Conservation (phyloP, 2,329 filamentous ascomycete genomes). For the Pseudocercospora pini-densiflorae region DNA sequence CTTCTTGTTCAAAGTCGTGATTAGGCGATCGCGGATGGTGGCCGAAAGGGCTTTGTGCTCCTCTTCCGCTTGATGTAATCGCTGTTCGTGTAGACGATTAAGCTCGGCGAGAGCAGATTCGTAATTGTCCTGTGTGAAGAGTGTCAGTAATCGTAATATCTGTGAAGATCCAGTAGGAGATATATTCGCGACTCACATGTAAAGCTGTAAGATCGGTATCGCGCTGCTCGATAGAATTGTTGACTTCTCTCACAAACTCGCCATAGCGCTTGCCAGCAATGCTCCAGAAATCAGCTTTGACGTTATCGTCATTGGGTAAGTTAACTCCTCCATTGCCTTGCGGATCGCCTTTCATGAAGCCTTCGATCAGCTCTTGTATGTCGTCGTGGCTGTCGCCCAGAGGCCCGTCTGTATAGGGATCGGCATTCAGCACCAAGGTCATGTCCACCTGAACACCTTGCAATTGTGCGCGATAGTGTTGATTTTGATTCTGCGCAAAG, state of each 20-base stretch:
- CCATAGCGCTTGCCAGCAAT: slow-evolving; percentile 79
- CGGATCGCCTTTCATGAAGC: slow-evolving; percentile 40
- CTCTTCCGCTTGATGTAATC: slow-evolving; percentile 65
- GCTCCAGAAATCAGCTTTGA: slow-evolving; percentile 69
- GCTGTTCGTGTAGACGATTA: slow-evolving; percentile 61
- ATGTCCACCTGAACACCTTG: slow-evolving; percentile 92
- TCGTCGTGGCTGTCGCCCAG: slow-evolving; percentile 69
- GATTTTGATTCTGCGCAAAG: slow-evolving; percentile 80
- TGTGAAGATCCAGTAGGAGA: not conserved
- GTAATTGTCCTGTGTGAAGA: slow-evolving; percentile 58
- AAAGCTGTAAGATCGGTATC: slow-evolving; percentile 82
- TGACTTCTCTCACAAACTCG: slow-evolving; percentile 83
- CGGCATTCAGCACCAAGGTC: slow-evolving; percentile 80
- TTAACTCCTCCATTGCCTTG: slow-evolving; percentile 40
- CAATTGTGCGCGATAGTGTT: slow-evolving; percentile 85
- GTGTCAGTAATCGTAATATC: not conserved
- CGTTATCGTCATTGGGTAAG: slow-evolving; percentile 50
- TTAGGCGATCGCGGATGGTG: slow-evolving; percentile 65
- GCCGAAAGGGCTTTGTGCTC: slow-evolving; percentile 63
- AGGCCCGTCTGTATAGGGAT: slow-evolving; percentile 75
- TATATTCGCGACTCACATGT: slow-evolving; percentile 63
- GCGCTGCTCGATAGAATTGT: slow-evolving; percentile 83
- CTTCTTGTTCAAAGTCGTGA: slow-evolving; percentile 62
- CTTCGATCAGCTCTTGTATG: slow-evolving; percentile 63
- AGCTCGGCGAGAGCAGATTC: slow-evolving; percentile 60